A percentile compares a stretch with the other conserved stretches of the same genome.
These are phyloP conservation scores for Agastache rugosa DNA, from an alignment of 257 asterid species.

Conservation along the genomic window DNA sequence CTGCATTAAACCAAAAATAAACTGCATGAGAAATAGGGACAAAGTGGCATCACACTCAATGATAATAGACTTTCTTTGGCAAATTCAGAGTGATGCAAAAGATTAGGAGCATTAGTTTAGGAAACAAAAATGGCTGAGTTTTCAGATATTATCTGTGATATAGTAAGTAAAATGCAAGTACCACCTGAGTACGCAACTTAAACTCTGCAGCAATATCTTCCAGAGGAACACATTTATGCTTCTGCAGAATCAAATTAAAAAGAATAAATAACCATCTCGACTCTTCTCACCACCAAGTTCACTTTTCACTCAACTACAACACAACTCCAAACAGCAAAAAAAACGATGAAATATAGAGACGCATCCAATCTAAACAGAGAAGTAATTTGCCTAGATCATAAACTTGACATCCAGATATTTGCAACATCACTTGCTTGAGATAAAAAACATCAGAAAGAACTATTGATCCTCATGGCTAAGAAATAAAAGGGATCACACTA, in stretches of 20 bases:
- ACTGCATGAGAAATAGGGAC: slow-evolving; percentile 23
- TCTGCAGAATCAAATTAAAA: slow-evolving; percentile 56
- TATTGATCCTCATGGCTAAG: slow-evolving; percentile 5
- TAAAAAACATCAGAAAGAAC: not conserved
- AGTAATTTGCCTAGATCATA: slow-evolving; percentile 15
- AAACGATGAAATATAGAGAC: not conserved
- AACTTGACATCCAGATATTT: slow-evolving; percentile 23
- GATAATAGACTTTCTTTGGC: not conserved
- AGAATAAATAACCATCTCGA: slow-evolving; percentile 24
- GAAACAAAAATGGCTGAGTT: not conserved
- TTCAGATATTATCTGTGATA: slow-evolving; percentile 27
- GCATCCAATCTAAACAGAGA: not conserved
- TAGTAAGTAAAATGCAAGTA: slow-evolving; percentile 18
- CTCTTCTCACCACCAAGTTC: not conserved
- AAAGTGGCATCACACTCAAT: not conserved
- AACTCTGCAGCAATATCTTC: slow-evolving; percentile 99
- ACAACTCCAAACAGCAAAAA: not conserved
- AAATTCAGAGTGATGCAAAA: not conserved
- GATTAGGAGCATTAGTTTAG: not conserved
- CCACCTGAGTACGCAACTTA: slow-evolving; percentile 94
- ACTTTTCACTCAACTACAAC: slow-evolving; percentile 3
- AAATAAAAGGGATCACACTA: slow-evolving; percentile 14
- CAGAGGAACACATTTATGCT: slow-evolving; percentile 89
- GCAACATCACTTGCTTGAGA: slow-evolving; percentile 1
- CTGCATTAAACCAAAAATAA: slow-evolving; percentile 54